Conservation (phyloP, 2,329 filamentous ascomycete species). For the Aureobasidium leucospermi region DNA sequence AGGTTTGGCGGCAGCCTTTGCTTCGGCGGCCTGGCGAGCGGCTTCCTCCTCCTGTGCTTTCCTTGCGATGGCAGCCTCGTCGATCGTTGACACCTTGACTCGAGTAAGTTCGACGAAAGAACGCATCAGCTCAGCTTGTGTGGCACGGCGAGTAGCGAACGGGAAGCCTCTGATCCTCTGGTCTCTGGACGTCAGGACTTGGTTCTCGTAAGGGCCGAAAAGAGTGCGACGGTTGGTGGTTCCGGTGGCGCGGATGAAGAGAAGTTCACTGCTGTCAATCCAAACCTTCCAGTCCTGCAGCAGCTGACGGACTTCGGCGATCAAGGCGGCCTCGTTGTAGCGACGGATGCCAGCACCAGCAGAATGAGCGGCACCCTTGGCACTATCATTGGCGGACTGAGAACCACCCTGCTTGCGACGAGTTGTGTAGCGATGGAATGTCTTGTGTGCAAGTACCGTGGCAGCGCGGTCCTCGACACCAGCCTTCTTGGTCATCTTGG, state of each 20-base stretch:
- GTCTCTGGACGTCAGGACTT: constrained; percentile 74
- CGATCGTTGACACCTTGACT: constrained; percentile 73
- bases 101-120: constrained; percentile 90
- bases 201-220: constrained; percentile 85
- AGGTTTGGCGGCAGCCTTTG: constrained; percentile 31
- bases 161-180: constrained; percentile 78
- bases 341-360: constrained; percentile 83
- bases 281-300: constrained; percentile 77
- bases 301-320: constrained; percentile 77
- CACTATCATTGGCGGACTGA: constrained; percentile 86
- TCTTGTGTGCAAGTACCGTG: constrained; percentile 88
- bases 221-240: constrained; percentile 77
- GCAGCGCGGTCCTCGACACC: constrained; percentile 77
- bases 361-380: constrained; percentile 91
- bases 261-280: constrained; percentile 73
- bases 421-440: constrained; percentile 95
- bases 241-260: constrained; percentile 87
- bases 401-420: constrained; percentile 92
- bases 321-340: constrained; percentile 87
- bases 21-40: constrained; percentile 15
- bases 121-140: constrained; percentile 89
- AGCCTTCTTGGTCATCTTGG: constrained; percentile 64
- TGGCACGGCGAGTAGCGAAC: constrained; percentile 85
- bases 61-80: constrained; percentile 41
- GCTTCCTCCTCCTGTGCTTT: constrained; percentile 27